A percentile compares a stretch with the other conserved stretches of the same genome.
phyloP scores from a whole-genome alignment of 1,139 yeast species.

The Chernovozyma sophiae-reginae region DNA sequence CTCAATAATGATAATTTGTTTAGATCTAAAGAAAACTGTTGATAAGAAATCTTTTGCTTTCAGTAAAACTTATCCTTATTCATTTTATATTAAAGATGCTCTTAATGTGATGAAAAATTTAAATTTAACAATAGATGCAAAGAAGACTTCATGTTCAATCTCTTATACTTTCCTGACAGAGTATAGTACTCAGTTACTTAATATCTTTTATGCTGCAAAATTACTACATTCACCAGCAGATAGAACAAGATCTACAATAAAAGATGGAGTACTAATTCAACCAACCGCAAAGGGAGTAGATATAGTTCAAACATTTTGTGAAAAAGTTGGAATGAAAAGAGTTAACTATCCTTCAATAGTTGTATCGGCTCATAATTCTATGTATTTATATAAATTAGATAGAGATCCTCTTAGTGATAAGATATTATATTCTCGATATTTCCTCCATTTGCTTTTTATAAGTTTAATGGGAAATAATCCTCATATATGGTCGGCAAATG shows the following conservation, averaged over 20 bases:
- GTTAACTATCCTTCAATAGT: conserved; percentile 43
- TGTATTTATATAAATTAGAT: conserved; percentile 68
- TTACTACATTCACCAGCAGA: conserved; percentile 75
- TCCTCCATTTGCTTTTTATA: conserved; percentile 62
- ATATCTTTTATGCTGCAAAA: conserved; percentile 59
- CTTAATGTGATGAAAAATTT: conserved; percentile 47
- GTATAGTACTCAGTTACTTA: conserved; percentile 45
- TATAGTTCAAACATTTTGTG: conserved; percentile 57
- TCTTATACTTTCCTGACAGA: conserved; percentile 55
- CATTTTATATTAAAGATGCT: conserved; percentile 55
- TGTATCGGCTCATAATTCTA: conserved; percentile 56
- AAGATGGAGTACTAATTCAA: conserved; percentile 48
- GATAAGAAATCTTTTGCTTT: conserved; percentile 3
- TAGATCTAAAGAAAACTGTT: conserved; percentile 31
- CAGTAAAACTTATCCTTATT: conserved; percentile 37
- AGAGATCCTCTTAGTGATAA: conserved; percentile 53
- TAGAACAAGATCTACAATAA: conserved; percentile 53
- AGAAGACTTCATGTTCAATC: conserved; percentile 53
- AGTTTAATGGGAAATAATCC: conserved; percentile 64
- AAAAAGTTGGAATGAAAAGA: conserved; percentile 48
- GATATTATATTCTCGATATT: conserved; percentile 60
- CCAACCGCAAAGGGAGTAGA: conserved; percentile 93
- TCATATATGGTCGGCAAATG: conserved; percentile 62
- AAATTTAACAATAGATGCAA: conserved; percentile 43
- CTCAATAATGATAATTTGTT: conserved; percentile 47